phyloP scores from a whole-genome alignment of 2,329 filamentous ascomycete genomes.

The Aspergillus sp. region DNA sequence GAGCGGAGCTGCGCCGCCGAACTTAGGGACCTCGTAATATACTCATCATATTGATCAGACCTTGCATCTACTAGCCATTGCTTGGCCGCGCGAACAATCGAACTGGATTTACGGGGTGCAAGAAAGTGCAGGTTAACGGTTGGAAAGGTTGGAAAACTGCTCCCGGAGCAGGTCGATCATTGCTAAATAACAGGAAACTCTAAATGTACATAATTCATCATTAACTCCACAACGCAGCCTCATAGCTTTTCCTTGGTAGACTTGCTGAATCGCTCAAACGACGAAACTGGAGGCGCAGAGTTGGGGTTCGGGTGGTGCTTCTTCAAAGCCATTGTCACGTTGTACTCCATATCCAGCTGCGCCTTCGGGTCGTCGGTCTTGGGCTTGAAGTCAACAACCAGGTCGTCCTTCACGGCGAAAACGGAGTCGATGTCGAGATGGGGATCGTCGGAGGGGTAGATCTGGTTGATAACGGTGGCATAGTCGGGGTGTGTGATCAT shows the following conservation, averaged over 20 bases:
- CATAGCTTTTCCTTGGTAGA: conserved; percentile 14
- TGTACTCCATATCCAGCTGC: conserved; percentile 60
- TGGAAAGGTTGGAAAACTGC: background rate
- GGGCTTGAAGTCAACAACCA: conserved; percentile 59
- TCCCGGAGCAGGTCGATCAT: background rate
- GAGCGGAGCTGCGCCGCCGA: too few relatives aligned
- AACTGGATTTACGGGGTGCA: background rate
- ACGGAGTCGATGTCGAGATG: conserved; percentile 60
- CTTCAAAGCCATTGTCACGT: conserved; percentile 57
- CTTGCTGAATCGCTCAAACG: conserved; percentile 38
- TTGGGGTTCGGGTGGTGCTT: conserved; percentile 41
- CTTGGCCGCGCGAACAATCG: too few relatives aligned
- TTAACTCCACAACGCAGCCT: background rate
- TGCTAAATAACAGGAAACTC: background rate
- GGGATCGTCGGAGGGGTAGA: conserved; percentile 60
- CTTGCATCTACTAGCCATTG: too few relatives aligned
- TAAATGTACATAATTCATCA: conserved; percentile 1
- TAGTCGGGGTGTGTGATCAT: conserved; percentile 58
- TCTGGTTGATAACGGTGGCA: conserved; percentile 58
- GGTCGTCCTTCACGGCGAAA: conserved; percentile 62
- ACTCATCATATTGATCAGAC: too few relatives aligned
- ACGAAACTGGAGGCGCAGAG: conserved; percentile 38
- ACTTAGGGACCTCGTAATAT: too few relatives aligned
- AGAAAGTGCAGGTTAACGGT: background rate
- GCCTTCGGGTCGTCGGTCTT: conserved; percentile 53